Evolutionary conservation across 1,284 basidiomycete species (phyloP).

Genomic region (Irpex rosettiformis): DNA sequence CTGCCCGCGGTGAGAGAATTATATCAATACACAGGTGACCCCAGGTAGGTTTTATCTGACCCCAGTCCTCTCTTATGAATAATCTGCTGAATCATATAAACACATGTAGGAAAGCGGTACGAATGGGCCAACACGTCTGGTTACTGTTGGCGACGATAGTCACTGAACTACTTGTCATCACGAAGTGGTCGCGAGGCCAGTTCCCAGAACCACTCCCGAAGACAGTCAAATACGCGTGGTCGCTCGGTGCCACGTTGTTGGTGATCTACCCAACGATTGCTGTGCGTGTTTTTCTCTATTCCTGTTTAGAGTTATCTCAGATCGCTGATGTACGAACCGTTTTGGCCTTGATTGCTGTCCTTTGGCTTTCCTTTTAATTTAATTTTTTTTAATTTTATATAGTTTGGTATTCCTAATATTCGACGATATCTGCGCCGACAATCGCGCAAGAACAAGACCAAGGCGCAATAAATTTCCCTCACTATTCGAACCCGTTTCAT

Average conservation of each 20-base stretch:
- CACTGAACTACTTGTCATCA: constrained; percentile 72
- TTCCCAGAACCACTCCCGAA: constrained; percentile 63
- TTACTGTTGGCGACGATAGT: constrained; percentile 75
- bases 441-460: constrained; percentile 24
- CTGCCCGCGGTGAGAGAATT: constrained; percentile 78
- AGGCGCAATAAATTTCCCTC: constrained; percentile 19
- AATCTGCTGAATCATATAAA: constrained; percentile 7
- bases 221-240: constrained; percentile 64
- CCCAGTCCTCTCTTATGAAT: neutral
- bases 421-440: constrained; percentile 33
- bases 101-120: constrained; percentile 56
- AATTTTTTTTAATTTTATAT: too few species aligned
- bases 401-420: constrained; percentile 37
- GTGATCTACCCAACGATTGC: constrained; percentile 65
- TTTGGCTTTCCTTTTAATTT: constrained; percentile 5
- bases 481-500: too few species aligned
- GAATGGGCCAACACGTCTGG: constrained; percentile 88
- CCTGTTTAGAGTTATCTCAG: neutral
- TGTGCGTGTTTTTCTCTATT: constrained; percentile 34
- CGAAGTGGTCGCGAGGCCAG: constrained; percentile 75
- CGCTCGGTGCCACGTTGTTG: constrained; percentile 49
- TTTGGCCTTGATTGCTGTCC: neutral
- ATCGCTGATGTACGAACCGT: constrained; percentile 1
- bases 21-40: constrained; percentile 76
- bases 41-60: constrained; percentile 47